These are phyloP conservation scores for Tetrapisispora nanseiensis DNA, from an alignment of 805 yeast species.

Conservation along the genomic window DNA sequence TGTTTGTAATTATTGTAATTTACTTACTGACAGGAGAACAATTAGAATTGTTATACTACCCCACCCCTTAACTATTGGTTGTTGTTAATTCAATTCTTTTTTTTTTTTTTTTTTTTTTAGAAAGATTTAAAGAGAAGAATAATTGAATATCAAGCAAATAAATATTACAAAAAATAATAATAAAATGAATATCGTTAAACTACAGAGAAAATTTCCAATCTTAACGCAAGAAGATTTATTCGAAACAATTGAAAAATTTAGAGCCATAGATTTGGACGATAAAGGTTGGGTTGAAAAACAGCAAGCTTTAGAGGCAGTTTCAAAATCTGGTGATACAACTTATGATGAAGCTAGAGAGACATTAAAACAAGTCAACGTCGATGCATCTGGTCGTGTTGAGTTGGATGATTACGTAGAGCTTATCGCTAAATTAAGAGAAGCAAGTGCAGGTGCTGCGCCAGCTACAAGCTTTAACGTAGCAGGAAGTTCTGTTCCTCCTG, in stretches of 20 bases:
- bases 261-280: constrained; percentile 79
- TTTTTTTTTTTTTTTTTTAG: neutral
- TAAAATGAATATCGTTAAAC: constrained; percentile 52
- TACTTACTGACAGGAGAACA: no score
- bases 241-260: constrained; percentile 74
- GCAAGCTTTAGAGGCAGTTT: constrained; percentile 73
- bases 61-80: no score
- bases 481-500: constrained; percentile 5
- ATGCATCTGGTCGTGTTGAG: constrained; percentile 95
- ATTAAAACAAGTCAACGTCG: constrained; percentile 80
- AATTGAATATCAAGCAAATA: neutral
- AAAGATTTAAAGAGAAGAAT: neutral
- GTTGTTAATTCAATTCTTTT: no score
- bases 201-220: constrained; percentile 75
- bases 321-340: constrained; percentile 67
- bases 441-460: constrained; percentile 17
- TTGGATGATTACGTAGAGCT: constrained; percentile 87
- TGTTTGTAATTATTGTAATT: no score
- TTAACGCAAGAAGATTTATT: constrained; percentile 82
- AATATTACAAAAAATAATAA: neutral
- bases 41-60: no score
- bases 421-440: constrained; percentile 64
- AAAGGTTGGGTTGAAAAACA: constrained; percentile 92
- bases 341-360: constrained; percentile 94
- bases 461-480: constrained; percentile 23